Evolutionary conservation across 1,139 yeast genomes (phyloP), one percentile per base, ranked within the genome.

Genomic region (Yamadazyma conglobata): DNA sequence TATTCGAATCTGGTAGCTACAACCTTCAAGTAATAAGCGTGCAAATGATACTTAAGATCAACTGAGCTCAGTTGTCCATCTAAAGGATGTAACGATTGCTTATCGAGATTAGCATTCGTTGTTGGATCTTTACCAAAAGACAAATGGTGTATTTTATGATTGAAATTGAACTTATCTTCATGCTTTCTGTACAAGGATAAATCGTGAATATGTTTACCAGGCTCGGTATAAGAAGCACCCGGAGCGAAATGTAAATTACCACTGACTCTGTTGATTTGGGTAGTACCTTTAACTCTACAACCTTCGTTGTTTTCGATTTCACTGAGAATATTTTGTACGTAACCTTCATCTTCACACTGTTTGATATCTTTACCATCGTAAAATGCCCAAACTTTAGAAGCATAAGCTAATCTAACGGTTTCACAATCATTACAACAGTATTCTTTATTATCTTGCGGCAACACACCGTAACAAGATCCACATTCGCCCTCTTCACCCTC

Each of bases 231-330:
- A 28, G 84, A 75, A 37, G 73, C 78, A 13, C 98, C 98, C 2
- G 98, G 97, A 1, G 96, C 96, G 67, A 91, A 88, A 60, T 91
- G 97, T 44, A 91, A 63, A 51, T 87, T 84, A 24, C 98, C 98
- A 18, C 85, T 78, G 24, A 91, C 85, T 57, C 95, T 77, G 59
- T 86, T 85, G 49, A 91, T 77, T 47, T 77, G 68, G 7, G 94
- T 81, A 19, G 74, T 69, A 21, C 98, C 98, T 38, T 73, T 73
- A 30, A 91, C 68, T 44, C 94, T 71, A 60, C 98, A 91, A 6
- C 98, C 98, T 58, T 89, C 96, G 33, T 58, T 55, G 25, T 48
- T 46, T 35, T 70, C 54, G 37, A 85, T 64, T 46, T 82, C 70
- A 10, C 68, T 72, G 30, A 64, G 70, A 32, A 89, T 58, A 24